These are phyloP conservation scores for Cryptosporidium sp. DNA, from an alignment of 169 alveolate species.

Conservation along the genomic window DNA sequence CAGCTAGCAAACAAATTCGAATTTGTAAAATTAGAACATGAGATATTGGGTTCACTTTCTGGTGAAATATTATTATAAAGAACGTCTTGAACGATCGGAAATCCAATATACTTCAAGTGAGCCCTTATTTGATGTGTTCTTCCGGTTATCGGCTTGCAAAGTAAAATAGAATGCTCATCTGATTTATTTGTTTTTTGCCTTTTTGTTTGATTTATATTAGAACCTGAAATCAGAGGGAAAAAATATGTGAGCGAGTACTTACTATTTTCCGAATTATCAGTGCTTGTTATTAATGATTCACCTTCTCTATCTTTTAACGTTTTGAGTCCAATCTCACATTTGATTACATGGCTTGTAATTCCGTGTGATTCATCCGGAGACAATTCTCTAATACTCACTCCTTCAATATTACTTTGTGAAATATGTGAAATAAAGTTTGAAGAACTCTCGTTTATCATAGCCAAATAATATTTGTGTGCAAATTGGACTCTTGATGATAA, in stretches of 20 bases:
- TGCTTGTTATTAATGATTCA: slow-evolving; percentile 50
- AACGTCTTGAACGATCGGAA: slow-evolving; percentile 91
- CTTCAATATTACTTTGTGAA: neutral
- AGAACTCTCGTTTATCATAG: slow-evolving; percentile 87
- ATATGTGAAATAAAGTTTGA: neutral
- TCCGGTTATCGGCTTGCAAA: slow-evolving; percentile 96
- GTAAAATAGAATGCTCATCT: slow-evolving; percentile 87
- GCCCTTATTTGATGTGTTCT: slow-evolving; percentile 97
- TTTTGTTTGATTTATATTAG: slow-evolving; percentile 27
- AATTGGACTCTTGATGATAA: slow-evolving; percentile 79
- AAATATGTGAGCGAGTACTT: slow-evolving; percentile 55
- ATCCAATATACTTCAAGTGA: slow-evolving; percentile 91
- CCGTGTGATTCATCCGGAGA: slow-evolving; percentile 19
- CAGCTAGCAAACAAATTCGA: neutral
- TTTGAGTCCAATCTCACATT: slow-evolving; percentile 73
- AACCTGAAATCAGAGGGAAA: slow-evolving; percentile 44
- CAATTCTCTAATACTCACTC: slow-evolving; percentile 10
- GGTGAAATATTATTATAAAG: neutral
- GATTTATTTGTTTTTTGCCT: slow-evolving; percentile 84
- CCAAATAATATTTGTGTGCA: slow-evolving; percentile 81
- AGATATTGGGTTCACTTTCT: neutral
- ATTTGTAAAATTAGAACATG: neutral
- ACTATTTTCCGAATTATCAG: slow-evolving; percentile 1
- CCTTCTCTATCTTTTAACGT: slow-evolving; percentile 76
- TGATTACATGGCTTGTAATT: slow-evolving; percentile 58